Evolutionary conservation across 805 yeast species (phyloP).

Genomic region (Nadsonia fulvescens): DNA sequence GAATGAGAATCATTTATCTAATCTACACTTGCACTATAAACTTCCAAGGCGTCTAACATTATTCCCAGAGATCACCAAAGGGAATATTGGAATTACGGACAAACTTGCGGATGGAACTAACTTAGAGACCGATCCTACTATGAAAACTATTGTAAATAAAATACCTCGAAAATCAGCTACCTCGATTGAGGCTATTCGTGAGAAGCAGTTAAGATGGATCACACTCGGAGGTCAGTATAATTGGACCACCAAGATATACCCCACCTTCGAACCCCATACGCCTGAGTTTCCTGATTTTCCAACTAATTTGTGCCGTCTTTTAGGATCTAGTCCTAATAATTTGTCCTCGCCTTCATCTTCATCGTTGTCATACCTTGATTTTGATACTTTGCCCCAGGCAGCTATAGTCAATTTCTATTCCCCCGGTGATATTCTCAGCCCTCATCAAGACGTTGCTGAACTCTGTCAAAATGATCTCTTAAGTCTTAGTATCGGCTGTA

Average conservation of each 20-base stretch:
- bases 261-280: conserved; percentile 18
- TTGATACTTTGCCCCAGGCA: conserved; percentile 20
- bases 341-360: too few species aligned
- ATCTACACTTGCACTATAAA: too few species aligned
- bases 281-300: conserved; percentile 20
- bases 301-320: too few species aligned
- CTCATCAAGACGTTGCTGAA: conserved; percentile 28
- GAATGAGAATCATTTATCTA: too few species aligned
- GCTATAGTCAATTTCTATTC: conserved; percentile 26
- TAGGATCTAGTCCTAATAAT: too few species aligned
- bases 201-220: conserved; percentile 24
- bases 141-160: too few species aligned
- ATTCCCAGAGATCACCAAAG: too few species aligned
- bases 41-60: too few species aligned
- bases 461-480: conserved; percentile 19
- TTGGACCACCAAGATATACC: conserved; percentile 26
- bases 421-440: conserved; percentile 25
- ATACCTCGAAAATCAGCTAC: too few species aligned
- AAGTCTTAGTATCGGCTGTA: conserved; percentile 23
- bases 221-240: conserved; percentile 29
- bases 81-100: too few species aligned
- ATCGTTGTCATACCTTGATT: conserved; percentile 11
- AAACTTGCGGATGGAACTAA: too few species aligned
- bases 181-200: conserved; percentile 9
- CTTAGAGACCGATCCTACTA: too few species aligned